Evolutionary conservation across 805 yeast genomes (phyloP), one percentile per base, ranked within the genome.

Genomic region (Blastobotrys peoriensis): DNA sequence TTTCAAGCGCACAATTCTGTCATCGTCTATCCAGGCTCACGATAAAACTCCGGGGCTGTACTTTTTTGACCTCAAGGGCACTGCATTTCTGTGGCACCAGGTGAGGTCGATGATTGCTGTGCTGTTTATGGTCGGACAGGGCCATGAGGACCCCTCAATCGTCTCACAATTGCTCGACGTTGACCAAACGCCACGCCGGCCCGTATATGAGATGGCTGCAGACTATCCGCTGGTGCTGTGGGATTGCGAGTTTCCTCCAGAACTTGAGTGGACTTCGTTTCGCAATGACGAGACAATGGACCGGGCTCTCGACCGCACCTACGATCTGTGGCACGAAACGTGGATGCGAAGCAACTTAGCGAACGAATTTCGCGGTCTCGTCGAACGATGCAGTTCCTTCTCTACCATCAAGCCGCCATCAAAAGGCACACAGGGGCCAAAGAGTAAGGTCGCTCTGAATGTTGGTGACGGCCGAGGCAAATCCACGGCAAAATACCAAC

Each of bases 21-120:
- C 69, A 40, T 70, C 87, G 0, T 61, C 69, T 5, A 80, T 86
- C 9, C 56, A 55, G 20, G 41, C 33, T 23, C 37, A 33, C 25
- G 53, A 52, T 17, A 6, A 43, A 13, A 40, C 10, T 17, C 53
- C 69, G 25, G 77, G 74, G 3, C 70, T 76, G 44, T 84, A 71
- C 56, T 81, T 80, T 45, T 79, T 91, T 61, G 88, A 87, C 59
- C 66, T 93, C 43, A 71, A 75, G 50, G 98, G 98, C 0, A 70
- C 85, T 1, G 98, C 98, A 5, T 93, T 93, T 55, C 65, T 93
- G 45, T 93, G 98, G 98, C 98, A 93, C 61, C 98, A 93, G 64
- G 98, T 93, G 16, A 75, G 98, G 46, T 88, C 95, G 54, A 93
- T 93, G 93, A 77, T 88, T 68, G 96, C 95, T 0, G 69, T 84